Conservation (phyloP, 306 rosid genomes). For the Senna siamea region DNA sequence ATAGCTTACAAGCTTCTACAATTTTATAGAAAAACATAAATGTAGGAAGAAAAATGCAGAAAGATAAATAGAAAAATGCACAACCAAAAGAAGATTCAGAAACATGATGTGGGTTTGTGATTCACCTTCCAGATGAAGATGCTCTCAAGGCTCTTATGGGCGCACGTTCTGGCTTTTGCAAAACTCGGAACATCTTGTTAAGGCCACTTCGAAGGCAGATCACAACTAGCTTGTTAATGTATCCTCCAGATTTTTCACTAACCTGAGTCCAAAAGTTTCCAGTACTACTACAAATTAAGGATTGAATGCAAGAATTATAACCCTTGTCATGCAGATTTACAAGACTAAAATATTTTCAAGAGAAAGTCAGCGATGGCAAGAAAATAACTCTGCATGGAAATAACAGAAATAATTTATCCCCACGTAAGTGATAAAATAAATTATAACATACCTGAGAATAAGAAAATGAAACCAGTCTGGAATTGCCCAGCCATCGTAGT, state of each 20-base stretch:
- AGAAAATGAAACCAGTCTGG: constrained; percentile 97
- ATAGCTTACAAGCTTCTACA: not conserved
- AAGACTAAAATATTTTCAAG: constrained; percentile 26
- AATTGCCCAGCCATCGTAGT: constrained; percentile 97
- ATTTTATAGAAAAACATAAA: constrained; percentile 5
- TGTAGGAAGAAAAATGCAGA: not conserved
- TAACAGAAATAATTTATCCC: constrained; percentile 22
- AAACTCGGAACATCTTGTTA: constrained; percentile 84
- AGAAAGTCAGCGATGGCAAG: constrained; percentile 8
- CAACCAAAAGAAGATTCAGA: constrained; percentile 19
- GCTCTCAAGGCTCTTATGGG: constrained; percentile 95
- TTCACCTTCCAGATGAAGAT: constrained; percentile 98
- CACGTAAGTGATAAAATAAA: constrained; percentile 29
- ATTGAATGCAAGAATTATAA: constrained; percentile 28
- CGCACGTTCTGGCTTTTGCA: constrained; percentile 99
- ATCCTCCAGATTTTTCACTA: constrained; percentile 94
- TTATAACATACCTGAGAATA: constrained; percentile 72
- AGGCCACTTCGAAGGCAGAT: constrained; percentile 96
- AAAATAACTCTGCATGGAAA: constrained; percentile 13
- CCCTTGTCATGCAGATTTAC: constrained; percentile 12
- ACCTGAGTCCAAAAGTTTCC: constrained; percentile 61
- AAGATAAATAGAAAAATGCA: constrained; percentile 25
- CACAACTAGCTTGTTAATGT: constrained; percentile 80
- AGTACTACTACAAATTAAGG: constrained; percentile 8
- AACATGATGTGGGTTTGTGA: constrained; percentile 36